Conservation (phyloP, 306 rosid genomes). For the Ziziphus jujuba region DNA sequence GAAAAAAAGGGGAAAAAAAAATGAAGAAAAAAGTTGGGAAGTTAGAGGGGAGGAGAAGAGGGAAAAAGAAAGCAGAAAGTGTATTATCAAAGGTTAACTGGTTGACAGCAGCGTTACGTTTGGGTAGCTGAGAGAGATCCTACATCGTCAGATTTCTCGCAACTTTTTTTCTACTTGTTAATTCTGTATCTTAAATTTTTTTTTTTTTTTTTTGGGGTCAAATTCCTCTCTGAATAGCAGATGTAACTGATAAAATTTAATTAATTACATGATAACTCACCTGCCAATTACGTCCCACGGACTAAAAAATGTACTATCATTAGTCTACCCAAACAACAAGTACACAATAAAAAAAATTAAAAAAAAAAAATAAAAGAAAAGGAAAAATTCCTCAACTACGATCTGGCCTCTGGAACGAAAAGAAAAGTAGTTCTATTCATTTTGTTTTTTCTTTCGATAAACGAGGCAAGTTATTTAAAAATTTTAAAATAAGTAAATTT, state of each 20-base stretch:
- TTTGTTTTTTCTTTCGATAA: too few relatives aligned
- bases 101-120: conserved; percentile 45
- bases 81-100: conserved; percentile 50
- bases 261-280: conserved; percentile 64
- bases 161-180: conserved; percentile 45
- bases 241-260: conserved; percentile 76
- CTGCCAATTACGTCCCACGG: conserved; percentile 12
- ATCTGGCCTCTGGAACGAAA: too few relatives aligned
- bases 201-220: conserved; percentile 38
- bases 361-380: too few relatives aligned
- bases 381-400: too few relatives aligned
- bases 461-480: too few relatives aligned
- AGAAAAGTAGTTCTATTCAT: too few relatives aligned
- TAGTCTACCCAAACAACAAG: too few relatives aligned
- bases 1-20: not conserved
- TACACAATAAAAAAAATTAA: too few relatives aligned
- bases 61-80: conserved; percentile 37
- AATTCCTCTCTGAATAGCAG: conserved; percentile 39
- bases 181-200: conserved; percentile 65
- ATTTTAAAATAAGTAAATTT: too few relatives aligned
- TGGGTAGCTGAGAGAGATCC: conserved; percentile 49
- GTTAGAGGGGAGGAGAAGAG: conserved; percentile 39
- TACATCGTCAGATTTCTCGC: conserved; percentile 32
- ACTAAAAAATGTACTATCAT: not conserved
- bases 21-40: conserved; percentile 26